These are phyloP conservation scores for Sungouiozyma ichnusensis DNA, from an alignment of 805 yeast genomes.

Conservation along the genomic window DNA sequence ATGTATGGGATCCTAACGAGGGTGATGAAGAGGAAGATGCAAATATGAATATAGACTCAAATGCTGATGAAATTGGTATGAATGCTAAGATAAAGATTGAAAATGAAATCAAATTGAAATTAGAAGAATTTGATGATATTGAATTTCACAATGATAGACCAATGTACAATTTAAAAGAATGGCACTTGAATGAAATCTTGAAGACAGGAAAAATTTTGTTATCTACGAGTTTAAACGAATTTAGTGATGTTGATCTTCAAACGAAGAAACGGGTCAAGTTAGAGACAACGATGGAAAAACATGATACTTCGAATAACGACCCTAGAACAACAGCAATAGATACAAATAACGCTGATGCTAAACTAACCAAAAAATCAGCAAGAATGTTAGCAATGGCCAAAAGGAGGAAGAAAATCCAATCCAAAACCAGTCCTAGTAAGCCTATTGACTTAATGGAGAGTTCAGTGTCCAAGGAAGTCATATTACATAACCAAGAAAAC, in stretches of 20 bases:
- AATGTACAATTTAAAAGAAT: conserved; percentile 14
- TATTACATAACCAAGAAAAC: conserved; percentile 22
- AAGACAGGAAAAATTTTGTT: conserved; percentile 21
- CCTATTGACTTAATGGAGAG: conserved; percentile 65
- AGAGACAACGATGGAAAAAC: conserved; percentile 2
- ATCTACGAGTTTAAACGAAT: conserved; percentile 20
- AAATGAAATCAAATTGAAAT: conserved; percentile 24
- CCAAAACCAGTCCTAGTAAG: conserved; percentile 38
- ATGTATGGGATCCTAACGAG: conserved; percentile 74
- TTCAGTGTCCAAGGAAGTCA: conserved; percentile 42
- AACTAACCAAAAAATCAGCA: conserved; percentile 39
- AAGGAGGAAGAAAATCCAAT: conserved; percentile 69
- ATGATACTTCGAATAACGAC: conserved; percentile 8
- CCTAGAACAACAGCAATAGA: conserved; percentile 4
- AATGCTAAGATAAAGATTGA: conserved; percentile 28
- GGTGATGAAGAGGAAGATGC: conserved; percentile 21
- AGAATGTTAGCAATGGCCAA: conserved; percentile 92
- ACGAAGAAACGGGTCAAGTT: neutral
- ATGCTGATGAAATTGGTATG: conserved; percentile 16
- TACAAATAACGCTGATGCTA: conserved; percentile 3
- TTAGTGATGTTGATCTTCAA: conserved; percentile 5
- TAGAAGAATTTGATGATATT: conserved; percentile 19
- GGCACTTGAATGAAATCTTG: conserved; percentile 23
- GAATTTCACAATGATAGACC: conserved; percentile 11
- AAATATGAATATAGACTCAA: conserved; percentile 56